Base-by-base conservation (phyloP, 768 basidiomycete genomes). In the Infundibulicybe gibba region DNA sequence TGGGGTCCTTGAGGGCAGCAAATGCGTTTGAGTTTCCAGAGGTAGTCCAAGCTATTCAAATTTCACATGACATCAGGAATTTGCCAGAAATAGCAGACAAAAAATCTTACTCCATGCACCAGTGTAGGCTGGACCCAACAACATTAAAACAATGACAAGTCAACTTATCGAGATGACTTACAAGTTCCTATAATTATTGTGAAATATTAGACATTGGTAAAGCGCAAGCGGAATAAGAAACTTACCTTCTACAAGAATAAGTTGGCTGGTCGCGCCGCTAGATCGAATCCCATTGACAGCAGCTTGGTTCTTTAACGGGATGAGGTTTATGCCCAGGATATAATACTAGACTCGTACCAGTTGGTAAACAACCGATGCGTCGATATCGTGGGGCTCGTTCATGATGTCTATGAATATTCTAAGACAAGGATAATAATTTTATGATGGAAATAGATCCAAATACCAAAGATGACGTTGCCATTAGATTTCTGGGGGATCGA, bases 371-470 rank as follows among this genome's bases (percentile, higher is more conserved):
- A 66, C 66, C n/a, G 61, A 51, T 5, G 80, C 80, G 48, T 74
- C 68, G 48, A 82, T 80, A 48, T 63, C 77, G 52, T 83, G 63
- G 39, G 85, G 85, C 64, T 87, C 83, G 66, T 86, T 87, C 77
- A 74, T 76, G 52, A 79, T 60, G 56, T 80, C 71, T 71, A 17
- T 38, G 17, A 41, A n/a, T 30, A 31, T 3, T 25, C 25, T 25
- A 25, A 25, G 25, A 25, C 8, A 8, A 8, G 12, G 19, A n/a
- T 40, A 14, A 45, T 45, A 16, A 33, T 37, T 41, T 2, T 9
- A 34, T 16, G 34, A 42, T 39, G 19, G 16, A n/a, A 15, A 9
- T 4, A 38, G 44, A 15, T 11, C 14, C 9, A 11, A 10, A 49
- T 37, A 71, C 74, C 81, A 61, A 84, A 84, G 56, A 84, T 76